Conservation (phyloP, 2,329 filamentous ascomycete species). For the Daldinia sp. region DNA sequence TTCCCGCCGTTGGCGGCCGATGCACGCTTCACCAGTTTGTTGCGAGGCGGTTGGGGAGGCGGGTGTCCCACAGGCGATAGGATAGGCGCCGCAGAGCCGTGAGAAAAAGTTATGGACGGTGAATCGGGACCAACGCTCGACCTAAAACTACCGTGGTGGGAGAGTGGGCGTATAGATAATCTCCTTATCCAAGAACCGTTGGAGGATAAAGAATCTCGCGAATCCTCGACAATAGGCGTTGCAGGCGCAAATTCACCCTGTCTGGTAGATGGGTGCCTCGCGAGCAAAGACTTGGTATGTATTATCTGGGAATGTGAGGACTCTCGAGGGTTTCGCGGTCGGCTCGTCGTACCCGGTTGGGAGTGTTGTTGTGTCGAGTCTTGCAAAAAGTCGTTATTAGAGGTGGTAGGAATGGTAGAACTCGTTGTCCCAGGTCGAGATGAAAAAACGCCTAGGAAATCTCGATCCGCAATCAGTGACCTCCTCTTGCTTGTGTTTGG, state of each 20-base stretch:
- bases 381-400: slow-evolving; percentile 52
- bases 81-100: slow-evolving; percentile 75
- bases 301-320: slow-evolving; percentile 55
- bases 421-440: slow-evolving; percentile 60
- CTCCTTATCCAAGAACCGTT: slow-evolving; percentile 79
- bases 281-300: slow-evolving; percentile 55
- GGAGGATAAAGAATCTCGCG: slow-evolving; percentile 70
- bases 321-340: slow-evolving; percentile 49
- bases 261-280: slow-evolving; percentile 59
- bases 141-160: slow-evolving; percentile 72
- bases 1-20: slow-evolving; percentile 66
- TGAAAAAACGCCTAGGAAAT: slow-evolving; percentile 49
- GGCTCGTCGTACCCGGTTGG: slow-evolving; percentile 40
- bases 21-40: slow-evolving; percentile 82
- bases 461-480: slow-evolving; percentile 52
- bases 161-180: slow-evolving; percentile 73
- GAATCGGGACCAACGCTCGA: slow-evolving; percentile 75
- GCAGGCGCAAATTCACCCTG: slow-evolving; percentile 45
- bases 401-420: slow-evolving; percentile 52
- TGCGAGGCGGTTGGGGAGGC: slow-evolving; percentile 67
- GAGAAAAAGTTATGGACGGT: slow-evolving; percentile 71
- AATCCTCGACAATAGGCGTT: slow-evolving; percentile 56
- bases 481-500: slow-evolving; percentile 51
- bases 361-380: slow-evolving; percentile 51
- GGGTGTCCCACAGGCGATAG: slow-evolving; percentile 58